Evolutionary conservation across 1,284 basidiomycete species (phyloP), one percentile per base, ranked within the genome.

Genomic region (Heterobasidion irregulare): DNA sequence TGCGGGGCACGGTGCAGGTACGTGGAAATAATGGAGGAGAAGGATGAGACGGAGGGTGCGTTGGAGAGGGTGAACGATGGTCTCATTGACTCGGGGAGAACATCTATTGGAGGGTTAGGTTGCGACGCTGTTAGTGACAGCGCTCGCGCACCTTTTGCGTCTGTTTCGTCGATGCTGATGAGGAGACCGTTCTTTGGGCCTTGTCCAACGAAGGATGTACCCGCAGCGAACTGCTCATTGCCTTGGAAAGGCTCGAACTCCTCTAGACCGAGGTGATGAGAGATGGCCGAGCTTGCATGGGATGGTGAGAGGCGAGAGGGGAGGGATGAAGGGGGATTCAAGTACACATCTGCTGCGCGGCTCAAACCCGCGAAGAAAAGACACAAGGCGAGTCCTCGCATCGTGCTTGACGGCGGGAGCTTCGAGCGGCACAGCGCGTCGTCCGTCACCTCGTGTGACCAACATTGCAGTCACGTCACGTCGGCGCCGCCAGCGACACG

Each of bases 191-290:
- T 79, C 32, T 65, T 71, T 44, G 66, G 53, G 0, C 82, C 84
- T 54, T 77, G 65, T 34, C 80, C 87, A 19, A 89, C 78, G 62
- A 88, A 83, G 2, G 72, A 57, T 53, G 76, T 73, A 35, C 65
- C 65, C 10, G 53, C 62, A 45, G 61, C 54, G n/a, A 68, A 50
- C 35, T 56, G 61, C 44, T 59, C 56, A 58, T 76, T 76, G 54
- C 64, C 66, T 50, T 41, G 56, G 32, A 81, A 63, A 41, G 74
- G 70, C 63, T 88, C 84, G 59, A 83, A 84, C 33, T 70, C 69
- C 59, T 89, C 88, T 3, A 91, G 75, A 19, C 83, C 81, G 15
- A 90, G 76, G 64, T 90, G 86, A 56, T 78, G 79, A 18, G 86
- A 78, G 41, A 90, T 72, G 7, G 74, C 76, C 36, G 77, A 73